Percentiles rank a stretch among this genome's conserved stretches.
These are phyloP conservation scores for Chaetomidium leptoderma DNA, from an alignment of 495 filamentous ascomycete genomes.

Conservation along the genomic window DNA sequence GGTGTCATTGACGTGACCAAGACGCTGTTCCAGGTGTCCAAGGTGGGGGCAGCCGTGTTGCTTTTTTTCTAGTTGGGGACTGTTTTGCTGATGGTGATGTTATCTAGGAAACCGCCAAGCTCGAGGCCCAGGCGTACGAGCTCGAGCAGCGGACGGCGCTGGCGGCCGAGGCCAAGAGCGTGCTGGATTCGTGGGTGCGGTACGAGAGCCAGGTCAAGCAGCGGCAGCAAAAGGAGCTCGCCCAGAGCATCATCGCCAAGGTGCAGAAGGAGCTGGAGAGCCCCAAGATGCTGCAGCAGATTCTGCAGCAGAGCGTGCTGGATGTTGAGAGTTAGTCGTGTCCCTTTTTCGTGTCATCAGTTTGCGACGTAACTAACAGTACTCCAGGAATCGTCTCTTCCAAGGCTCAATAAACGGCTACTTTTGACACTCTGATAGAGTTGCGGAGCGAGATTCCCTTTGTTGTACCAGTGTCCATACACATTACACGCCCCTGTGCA, in stretches of 20 bases:
- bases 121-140: slow-evolving; percentile 93
- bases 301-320: slow-evolving; percentile 87
- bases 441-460: slow-evolving; percentile 43
- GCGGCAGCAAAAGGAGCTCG: slow-evolving; percentile 93
- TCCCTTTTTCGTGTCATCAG: neutral
- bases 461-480: slow-evolving; percentile 45
- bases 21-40: slow-evolving; percentile 94
- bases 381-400: slow-evolving; percentile 48
- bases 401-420: slow-evolving; percentile 50
- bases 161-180: slow-evolving; percentile 84
- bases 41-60: slow-evolving; percentile 52
- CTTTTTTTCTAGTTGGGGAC: neutral
- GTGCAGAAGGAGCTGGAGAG: slow-evolving; percentile 97
- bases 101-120: slow-evolving; percentile 83
- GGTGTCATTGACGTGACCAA: slow-evolving; percentile 95
- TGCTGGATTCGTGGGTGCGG: slow-evolving; percentile 96
- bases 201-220: slow-evolving; percentile 99
- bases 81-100: slow-evolving; percentile 14
- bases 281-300: slow-evolving; percentile 90
- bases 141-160: slow-evolving; percentile 91
- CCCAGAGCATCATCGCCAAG: slow-evolving; percentile 87
- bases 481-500: slow-evolving; percentile 44
- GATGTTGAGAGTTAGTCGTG: slow-evolving; percentile 92
- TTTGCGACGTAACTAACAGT: slow-evolving; percentile 24
- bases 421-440: slow-evolving; percentile 37